Evolutionary conservation across 1,284 basidiomycete genomes (phyloP).

Genomic region (Heliocybe sulcata): DNA sequence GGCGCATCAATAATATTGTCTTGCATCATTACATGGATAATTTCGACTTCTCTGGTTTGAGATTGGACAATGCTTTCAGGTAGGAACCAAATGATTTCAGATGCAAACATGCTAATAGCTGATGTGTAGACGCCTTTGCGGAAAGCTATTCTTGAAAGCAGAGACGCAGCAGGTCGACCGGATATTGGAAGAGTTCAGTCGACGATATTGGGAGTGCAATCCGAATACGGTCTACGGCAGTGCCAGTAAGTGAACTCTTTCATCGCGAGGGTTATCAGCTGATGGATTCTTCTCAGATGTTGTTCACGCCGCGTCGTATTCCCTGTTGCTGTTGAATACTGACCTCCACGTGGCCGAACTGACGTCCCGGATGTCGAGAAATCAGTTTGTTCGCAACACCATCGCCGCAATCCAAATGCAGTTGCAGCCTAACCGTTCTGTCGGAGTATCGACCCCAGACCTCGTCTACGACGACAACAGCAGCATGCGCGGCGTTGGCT

Average conservation of each 20-base stretch:
- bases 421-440: conserved; percentile 41
- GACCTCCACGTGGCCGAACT: conserved; percentile 95
- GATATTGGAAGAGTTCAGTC: conserved; percentile 87
- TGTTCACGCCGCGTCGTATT: conserved; percentile 91
- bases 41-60: conserved; percentile 82
- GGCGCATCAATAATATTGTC: conserved; percentile 67
- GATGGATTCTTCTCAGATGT: conserved; percentile 46
- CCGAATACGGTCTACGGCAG: conserved; percentile 74
- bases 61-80: conserved; percentile 91
- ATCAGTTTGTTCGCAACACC: conserved; percentile 91
- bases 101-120: conserved; percentile 7
- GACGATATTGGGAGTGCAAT: conserved; percentile 90
- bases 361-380: conserved; percentile 84
- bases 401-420: conserved; percentile 79
- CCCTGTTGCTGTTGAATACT: conserved; percentile 91
- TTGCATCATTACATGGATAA: conserved; percentile 79
- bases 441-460: conserved; percentile 49
- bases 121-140: conserved; percentile 66
- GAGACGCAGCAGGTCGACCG: conserved; percentile 98
- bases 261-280: neutral
- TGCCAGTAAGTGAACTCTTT: conserved; percentile 49
- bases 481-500: conserved; percentile 42
- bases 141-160: conserved; percentile 88
- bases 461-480: conserved; percentile 61
- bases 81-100: conserved; percentile 20